These are phyloP conservation scores for Rhamnella rubrinervis DNA, from an alignment of 331 rosid genomes.

Conservation along the genomic window DNA sequence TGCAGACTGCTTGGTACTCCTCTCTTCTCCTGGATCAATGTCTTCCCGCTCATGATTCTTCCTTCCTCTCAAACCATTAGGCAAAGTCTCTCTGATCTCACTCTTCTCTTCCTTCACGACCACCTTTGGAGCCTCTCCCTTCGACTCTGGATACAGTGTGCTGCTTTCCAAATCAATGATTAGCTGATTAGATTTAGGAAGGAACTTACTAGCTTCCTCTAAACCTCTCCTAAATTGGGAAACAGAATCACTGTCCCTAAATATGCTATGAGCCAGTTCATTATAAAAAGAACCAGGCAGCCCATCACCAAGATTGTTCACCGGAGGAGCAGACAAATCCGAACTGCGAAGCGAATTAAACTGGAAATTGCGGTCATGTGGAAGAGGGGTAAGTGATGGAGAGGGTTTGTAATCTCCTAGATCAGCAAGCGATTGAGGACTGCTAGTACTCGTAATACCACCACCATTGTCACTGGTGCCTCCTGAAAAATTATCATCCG, in stretches of 20 bases:
- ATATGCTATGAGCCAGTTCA: slow-evolving; percentile 67
- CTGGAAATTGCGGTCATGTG: slow-evolving; percentile 28
- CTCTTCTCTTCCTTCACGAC: slow-evolving; percentile 25
- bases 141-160: slow-evolving; percentile 15
- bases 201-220: slow-evolving; percentile 96
- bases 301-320: slow-evolving; percentile 31
- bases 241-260: slow-evolving; percentile 54
- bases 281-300: slow-evolving; percentile 8
- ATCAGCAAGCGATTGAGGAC: slow-evolving; percentile 24
- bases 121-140: slow-evolving; percentile 22
- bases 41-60: slow-evolving; percentile 37
- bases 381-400: slow-evolving; percentile 31
- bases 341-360: slow-evolving; percentile 23
- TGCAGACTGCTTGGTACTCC: slow-evolving; percentile 49
- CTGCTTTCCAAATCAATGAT: slow-evolving; percentile 40
- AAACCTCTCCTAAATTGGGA: slow-evolving; percentile 72
- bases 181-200: slow-evolving; percentile 51
- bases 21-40: slow-evolving; percentile 34
- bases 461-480: slow-evolving; percentile 28
- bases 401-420: slow-evolving; percentile 36
- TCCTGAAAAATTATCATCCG: slow-evolving; percentile 29
- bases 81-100: slow-evolving; percentile 34
- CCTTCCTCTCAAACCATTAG: slow-evolving; percentile 29
- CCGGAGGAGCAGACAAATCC: slow-evolving; percentile 15
- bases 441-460: slow-evolving; percentile 17